Percentiles rank a stretch among this genome's conserved stretches.
Evolutionary conservation across 1,284 basidiomycete species (phyloP).

Genomic region (Hemileia vastatrix): DNA sequence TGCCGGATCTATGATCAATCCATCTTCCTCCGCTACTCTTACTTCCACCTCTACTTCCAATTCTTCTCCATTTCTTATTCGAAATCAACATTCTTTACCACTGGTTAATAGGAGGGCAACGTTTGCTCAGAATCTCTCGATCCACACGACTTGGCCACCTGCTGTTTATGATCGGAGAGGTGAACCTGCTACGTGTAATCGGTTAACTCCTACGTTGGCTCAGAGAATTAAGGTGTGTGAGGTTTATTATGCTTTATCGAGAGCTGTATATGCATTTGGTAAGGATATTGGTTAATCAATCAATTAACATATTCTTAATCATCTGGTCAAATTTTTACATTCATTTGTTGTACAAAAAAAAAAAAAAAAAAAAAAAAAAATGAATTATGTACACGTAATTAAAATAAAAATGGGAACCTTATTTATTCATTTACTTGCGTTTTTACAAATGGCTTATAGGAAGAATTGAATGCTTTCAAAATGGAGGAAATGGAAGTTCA

Average conservation of each 20-base stretch:
- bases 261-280: too few relatives aligned
- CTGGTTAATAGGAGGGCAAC: slow-evolving; percentile 48
- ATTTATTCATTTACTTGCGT: background rate
- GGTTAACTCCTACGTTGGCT: slow-evolving; percentile 82
- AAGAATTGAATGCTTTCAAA: slow-evolving; percentile 90
- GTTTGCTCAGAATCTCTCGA: slow-evolving; percentile 82
- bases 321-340: too few relatives aligned
- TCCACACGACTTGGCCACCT: slow-evolving; percentile 89
- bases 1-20: slow-evolving; percentile 30
- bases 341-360: too few relatives aligned
- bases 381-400: too few relatives aligned
- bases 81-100: too few relatives aligned
- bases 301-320: too few relatives aligned
- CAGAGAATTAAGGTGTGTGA: slow-evolving; percentile 74
- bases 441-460: slow-evolving; percentile 46
- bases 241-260: too few relatives aligned
- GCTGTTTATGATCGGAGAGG: slow-evolving; percentile 84
- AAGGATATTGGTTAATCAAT: too few relatives aligned
- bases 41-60: too few relatives aligned
- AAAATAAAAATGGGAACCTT: background rate
- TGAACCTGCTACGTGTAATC: slow-evolving; percentile 93
- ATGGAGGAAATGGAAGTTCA: slow-evolving; percentile 99
- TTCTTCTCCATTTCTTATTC: too few relatives aligned
- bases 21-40: slow-evolving; percentile 51
- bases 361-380: too few relatives aligned